Base-by-base conservation (phyloP, 106 monocot species). In the Dendrobium chrysotoxum region DNA sequence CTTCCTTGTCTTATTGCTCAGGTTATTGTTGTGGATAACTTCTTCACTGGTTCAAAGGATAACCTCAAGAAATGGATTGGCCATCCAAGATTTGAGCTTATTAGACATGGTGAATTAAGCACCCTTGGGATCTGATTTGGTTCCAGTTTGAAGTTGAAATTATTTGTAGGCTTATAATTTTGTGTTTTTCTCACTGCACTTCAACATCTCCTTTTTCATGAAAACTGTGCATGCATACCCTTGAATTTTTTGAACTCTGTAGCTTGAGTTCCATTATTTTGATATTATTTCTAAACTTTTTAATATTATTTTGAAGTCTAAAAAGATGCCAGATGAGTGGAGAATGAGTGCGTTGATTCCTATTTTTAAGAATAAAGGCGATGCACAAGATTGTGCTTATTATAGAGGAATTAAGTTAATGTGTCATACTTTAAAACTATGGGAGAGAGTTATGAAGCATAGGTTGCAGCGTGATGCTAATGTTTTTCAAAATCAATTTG, bases 71-170 rank as follows among this genome's bases (percentile, higher is more conserved):
- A 94, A 77, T 96, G 93, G 93, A 93, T 96, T 78, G 92, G 91
- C 0, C 93, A 96, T 86, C 93, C 91, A 79, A 91, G 91, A 87
- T 91, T 98, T 87, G 97, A 98, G 81, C 97, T 98, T 64, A 98
- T 98, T 72, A 87, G 97, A 65, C 97, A 98, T 83, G 97, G 97
- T 98, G 91, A 78, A 45, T 79, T 40, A 47, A 23, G 21, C 1
- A 47, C 18, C 15, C 40, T 47, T 40, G 28, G n/a, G 4, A 40
- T 74, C 20, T 74, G n/a, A 5, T 41, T 74, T 40, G 0, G 0
- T 15, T 70, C 7, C 23, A 61, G 0, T 21, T 13, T 70, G 70
- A 70, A 70, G 31, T 70, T 35, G 31, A 74, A 40, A 41, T 74
- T 41, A 20, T 74, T 40, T 2, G 0, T 74, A 7, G 13, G 41